Evolutionary conservation across 441 rosid species (phyloP), one percentile per base, ranked within the genome.

Genomic region (Mallotus repandus): DNA sequence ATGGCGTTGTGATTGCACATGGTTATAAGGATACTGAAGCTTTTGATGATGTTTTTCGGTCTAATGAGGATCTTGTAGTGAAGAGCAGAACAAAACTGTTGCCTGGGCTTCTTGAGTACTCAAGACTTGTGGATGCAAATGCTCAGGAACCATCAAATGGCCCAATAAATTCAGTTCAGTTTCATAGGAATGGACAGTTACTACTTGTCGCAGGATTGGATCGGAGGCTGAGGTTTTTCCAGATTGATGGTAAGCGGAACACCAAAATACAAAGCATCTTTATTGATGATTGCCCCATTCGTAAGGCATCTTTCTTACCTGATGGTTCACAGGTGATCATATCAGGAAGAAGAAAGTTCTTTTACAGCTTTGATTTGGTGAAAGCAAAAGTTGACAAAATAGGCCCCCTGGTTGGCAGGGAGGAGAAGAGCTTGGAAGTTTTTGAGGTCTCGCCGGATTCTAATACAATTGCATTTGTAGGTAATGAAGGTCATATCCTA

Each of bases 371-470:
- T 83, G 97, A 94, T 88, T 79, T 94, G 29, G 90, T 87, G 85
- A 83, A 88, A 65, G 98, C 94, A 4, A 83, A 73, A 76, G 87
- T 92, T 48, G 91, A 91, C 79, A 94, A 91, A 80, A 89, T 88
- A 53, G 96, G 98, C 5, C 97, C 96, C 6, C 83, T 94, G 46
- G 94, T 92, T 63, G 98, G 98, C 69, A 87, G 96, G 81, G 97
- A 94, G 73, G 98, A 94, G 85, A 91, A 85, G 84, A 94, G 98
- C 87, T 84, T 92, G 91, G 97, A 94, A 84, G 67, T 63, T 59
- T 92, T 94, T 69, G 98, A 91, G 80, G 89, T 90, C 14, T 94
- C 96, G 45, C 95, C 93, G 0, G 94, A 91, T 87, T 91, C 97
- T 2, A 86, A 77, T 11, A 85, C 80, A 15, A 84, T 93, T 59